Evolutionary conservation across 768 basidiomycete species (phyloP).

Genomic region (Tubosaeta sp.): DNA sequence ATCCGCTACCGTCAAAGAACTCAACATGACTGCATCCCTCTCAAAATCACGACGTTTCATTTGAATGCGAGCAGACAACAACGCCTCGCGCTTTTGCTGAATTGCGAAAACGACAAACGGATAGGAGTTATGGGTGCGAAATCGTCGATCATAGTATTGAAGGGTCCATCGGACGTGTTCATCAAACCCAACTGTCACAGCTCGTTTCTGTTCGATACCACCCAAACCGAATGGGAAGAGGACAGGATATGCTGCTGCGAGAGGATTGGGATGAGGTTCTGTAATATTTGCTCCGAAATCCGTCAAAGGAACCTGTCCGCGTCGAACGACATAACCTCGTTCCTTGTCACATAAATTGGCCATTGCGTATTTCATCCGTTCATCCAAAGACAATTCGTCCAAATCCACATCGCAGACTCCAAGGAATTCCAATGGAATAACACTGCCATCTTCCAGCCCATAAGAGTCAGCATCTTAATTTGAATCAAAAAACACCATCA

Average conservation of each 20-base stretch:
- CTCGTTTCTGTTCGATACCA: slow-evolving; percentile 26
- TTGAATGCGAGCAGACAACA: slow-evolving; percentile 31
- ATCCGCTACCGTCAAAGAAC: slow-evolving; percentile 25
- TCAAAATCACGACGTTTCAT: slow-evolving; percentile 26
- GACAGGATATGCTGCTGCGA: not conserved
- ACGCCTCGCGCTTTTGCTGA: slow-evolving; percentile 24
- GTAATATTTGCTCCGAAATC: too few species aligned
- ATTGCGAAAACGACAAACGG: slow-evolving; percentile 31
- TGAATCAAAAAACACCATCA: slow-evolving; percentile 1
- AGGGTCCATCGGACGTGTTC: slow-evolving; percentile 30
- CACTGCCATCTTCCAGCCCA: too few species aligned
- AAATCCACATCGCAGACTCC: not conserved
- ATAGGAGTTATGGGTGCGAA: slow-evolving; percentile 29
- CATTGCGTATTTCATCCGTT: not conserved
- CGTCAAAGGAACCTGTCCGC: not conserved
- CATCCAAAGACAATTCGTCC: not conserved
- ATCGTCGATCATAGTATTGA: slow-evolving; percentile 27
- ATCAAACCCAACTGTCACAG: slow-evolving; percentile 22
- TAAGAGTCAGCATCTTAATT: too few species aligned
- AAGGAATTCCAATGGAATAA: not conserved
- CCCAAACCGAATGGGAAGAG: slow-evolving; percentile 28
- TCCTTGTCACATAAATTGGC: not conserved
- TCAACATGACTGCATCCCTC: slow-evolving; percentile 16
- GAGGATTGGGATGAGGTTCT: too few species aligned
- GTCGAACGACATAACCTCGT: not conserved